These are phyloP conservation scores for Lachnellula hyalina DNA, from an alignment of 2,329 filamentous ascomycete genomes.

Conservation along the genomic window DNA sequence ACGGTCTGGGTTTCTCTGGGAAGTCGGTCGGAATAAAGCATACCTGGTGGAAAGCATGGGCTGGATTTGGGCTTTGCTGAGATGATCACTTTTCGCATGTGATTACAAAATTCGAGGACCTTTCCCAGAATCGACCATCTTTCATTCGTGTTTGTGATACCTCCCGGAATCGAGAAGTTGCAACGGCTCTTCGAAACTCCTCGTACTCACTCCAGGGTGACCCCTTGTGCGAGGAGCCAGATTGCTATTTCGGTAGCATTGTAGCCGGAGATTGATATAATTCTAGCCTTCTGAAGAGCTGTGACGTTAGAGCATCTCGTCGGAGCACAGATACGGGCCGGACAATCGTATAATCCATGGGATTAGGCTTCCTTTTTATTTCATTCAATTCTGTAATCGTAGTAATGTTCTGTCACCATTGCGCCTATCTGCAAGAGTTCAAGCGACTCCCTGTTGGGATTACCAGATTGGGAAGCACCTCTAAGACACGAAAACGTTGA, in stretches of 20 bases:
- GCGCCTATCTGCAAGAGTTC: no score
- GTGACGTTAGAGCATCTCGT: constrained; percentile 52
- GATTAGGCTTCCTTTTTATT: no score
- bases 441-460: no score
- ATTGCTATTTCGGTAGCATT: constrained; percentile 30
- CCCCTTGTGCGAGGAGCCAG: constrained; percentile 30
- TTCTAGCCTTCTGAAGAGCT: constrained; percentile 57
- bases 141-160: constrained; percentile 13
- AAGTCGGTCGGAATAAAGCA: constrained; percentile 16
- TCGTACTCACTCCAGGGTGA: constrained; percentile 31
- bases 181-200: constrained; percentile 31
- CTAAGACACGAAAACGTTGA: no score
- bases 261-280: constrained; percentile 34
- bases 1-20: constrained; percentile 20
- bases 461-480: no score
- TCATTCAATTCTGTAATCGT: no score
- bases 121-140: constrained; percentile 26
- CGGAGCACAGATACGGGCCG: constrained; percentile 65
- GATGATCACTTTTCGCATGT: constrained; percentile 29
- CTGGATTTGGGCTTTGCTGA: constrained; percentile 27
- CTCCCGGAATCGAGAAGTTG: constrained; percentile 1
- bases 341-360: constrained; percentile 36
- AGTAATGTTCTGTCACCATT: no score
- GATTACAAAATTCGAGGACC: constrained; percentile 29
- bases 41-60: constrained; percentile 20